Base-by-base conservation (phyloP, 1,284 basidiomycete genomes). In the Cryptococcus sp. region DNA sequence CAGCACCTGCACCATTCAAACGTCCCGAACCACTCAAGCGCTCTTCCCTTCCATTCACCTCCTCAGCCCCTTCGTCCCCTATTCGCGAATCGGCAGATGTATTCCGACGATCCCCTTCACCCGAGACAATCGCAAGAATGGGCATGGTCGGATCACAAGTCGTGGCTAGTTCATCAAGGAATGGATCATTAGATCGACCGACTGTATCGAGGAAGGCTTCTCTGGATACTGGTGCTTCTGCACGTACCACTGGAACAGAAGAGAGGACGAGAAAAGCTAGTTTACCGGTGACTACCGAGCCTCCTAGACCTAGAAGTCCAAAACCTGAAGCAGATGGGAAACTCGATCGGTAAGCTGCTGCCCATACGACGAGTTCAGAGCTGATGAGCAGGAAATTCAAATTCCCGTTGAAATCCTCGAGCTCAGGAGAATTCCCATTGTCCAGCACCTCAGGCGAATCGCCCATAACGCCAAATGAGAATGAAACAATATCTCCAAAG, bases 1-100 rank as follows among this genome's bases (percentile, higher is more conserved):
- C 77, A 76, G 41, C 79, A 78, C 67, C 78, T 68, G 58, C 82
- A 82, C 32, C 83, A 80, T 24, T 71, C 65, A 61, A 62, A 41
- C 62, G 68, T n/a, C 62, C 64, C 11, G 53, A 62, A 42, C 61
- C 69, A 2, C 56, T 63, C 41, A 71, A 73, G 46, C 59, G 67
- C 14, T 53, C 65, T 1, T 64, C 64, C 1, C 58, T 72, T 1
- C 62, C 67, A 2, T 66, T 66, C 57, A 55, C 59, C 1, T 59
- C 60, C 3, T 56, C 58, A n/a, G 53, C 50, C 11, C 62, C 64
- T 10, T 36, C 57, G 1, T 61, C 61, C 4, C 66, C 63, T 4
- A 56, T 60, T 41, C 49, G 52, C 19, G 63, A 62, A 24, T 47
- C 55, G 18, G 48, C 60, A 1, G 64, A 70, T 23, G 60, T 59